Evolutionary conservation across 106 monocot genomes (phyloP), one percentile per base, ranked within the genome.

Genomic region (Acanthochlamys bracteata): DNA sequence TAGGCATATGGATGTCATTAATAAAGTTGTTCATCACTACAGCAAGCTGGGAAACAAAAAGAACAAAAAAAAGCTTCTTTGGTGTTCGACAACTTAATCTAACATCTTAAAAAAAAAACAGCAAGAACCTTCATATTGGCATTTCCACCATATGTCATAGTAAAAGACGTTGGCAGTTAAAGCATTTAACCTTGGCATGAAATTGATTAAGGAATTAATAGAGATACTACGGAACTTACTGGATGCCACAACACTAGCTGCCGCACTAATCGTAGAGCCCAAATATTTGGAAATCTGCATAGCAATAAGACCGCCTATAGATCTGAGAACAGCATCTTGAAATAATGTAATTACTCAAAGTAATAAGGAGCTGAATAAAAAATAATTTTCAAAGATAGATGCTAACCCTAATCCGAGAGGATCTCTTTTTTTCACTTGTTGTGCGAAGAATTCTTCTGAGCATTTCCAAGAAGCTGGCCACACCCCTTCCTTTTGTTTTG

Each of bases 361-460:
- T 24, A 57, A 22, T 1, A 57, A 22, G 58, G 20, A 3, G 58
- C 25, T 9, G 7, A 58, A 23, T 4, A 58, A 24, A 23, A 21
- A 58, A 22, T 4, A 13, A 8, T 7, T 13, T 43, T 25, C 20
- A 58, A 58, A 22, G 59, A 59, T 39, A 25, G 62, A 60, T 2
- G 68, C 82, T 66, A 25, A 93, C 89, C 93, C 93, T 52, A 85
- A 62, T 69, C 80, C 83, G 76, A 93, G 88, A 69, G 93, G 93
- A 74, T 93, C 93, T 66, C 80, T 82, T 63, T 65, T 80, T 73
- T 85, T 93, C 57, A 93, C 78, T 78, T 71, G 83, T 57, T 75
- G 46, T 16, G 78, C 66, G 74, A 93, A 93, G 10, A 75, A 93
- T 59, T 93, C 93, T 69, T 93, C 89, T 22, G 93, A 89, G 70